Evolutionary conservation across 495 filamentous ascomycete genomes (phyloP).

Genomic region (Lasiosphaeria miniovina): DNA sequence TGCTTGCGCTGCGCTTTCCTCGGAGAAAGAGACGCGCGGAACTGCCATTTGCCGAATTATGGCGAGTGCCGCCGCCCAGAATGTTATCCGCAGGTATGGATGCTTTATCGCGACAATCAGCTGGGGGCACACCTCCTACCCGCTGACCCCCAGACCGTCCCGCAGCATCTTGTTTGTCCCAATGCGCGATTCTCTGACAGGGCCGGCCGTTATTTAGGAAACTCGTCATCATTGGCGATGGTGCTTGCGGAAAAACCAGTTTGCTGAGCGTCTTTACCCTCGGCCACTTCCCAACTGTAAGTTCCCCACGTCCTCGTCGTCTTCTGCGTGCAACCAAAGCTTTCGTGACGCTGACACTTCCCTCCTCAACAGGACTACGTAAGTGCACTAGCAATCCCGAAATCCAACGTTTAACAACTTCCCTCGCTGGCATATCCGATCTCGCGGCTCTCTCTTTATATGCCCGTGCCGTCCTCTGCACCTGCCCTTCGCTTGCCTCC

Average conservation of each 20-base stretch:
- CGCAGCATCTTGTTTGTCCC: background rate
- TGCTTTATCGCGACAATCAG: background rate
- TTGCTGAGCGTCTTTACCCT: constrained; percentile 96
- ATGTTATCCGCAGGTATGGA: constrained; percentile 36
- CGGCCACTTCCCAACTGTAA: constrained; percentile 95
- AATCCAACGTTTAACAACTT: constrained; percentile 2
- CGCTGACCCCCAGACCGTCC: too few species aligned
- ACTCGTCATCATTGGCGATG: constrained; percentile 97
- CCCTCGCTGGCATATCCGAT: background rate
- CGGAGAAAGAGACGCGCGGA: constrained; percentile 4
- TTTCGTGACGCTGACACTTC: constrained; percentile 16
- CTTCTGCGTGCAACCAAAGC: background rate
- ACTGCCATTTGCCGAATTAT: constrained; percentile 16
- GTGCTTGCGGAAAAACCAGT: constrained; percentile 98
- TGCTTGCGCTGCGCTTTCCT: constrained; percentile 9
- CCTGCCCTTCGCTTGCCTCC: background rate
- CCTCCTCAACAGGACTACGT: constrained; percentile 62
- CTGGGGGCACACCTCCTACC: too few species aligned
- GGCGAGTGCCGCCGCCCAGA: constrained; percentile 28
- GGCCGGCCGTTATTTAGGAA: constrained; percentile 58
- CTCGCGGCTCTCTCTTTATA: background rate
- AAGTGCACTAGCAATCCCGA: constrained; percentile 34
- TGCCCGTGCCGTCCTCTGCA: background rate
- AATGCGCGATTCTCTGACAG: constrained; percentile 14
- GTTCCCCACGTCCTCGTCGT: constrained; percentile 32